A percentile compares a stretch with the other conserved stretches of the same genome.
Evolutionary conservation across 2,329 filamentous ascomycete genomes (phyloP).

Genomic region (Talaromyces sp.): DNA sequence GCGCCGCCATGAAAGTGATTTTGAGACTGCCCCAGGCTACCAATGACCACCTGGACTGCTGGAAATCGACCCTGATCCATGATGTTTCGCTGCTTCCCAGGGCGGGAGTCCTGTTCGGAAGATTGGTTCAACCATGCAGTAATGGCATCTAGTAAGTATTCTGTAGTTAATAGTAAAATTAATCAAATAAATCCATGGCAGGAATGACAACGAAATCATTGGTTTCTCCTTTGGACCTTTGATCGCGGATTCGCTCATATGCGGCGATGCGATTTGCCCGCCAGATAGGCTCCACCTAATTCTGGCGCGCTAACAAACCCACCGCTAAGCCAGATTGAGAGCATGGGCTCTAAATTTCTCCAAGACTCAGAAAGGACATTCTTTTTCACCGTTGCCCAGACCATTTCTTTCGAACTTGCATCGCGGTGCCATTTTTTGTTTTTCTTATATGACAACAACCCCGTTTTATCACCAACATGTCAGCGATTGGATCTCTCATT

Average conservation of each 20-base stretch:
- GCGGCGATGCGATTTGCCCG: slow-evolving; percentile 12
- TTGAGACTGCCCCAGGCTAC: slow-evolving; percentile 30
- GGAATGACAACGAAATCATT: slow-evolving; percentile 14
- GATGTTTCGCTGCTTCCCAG: slow-evolving; percentile 24
- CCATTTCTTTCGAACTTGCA: slow-evolving; percentile 1
- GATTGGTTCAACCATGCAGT: slow-evolving; percentile 15
- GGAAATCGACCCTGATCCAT: slow-evolving; percentile 42
- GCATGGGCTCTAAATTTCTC: slow-evolving; percentile 8
- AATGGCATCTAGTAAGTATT: neutral
- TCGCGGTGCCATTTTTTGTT: neutral
- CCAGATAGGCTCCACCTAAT: slow-evolving; percentile 4
- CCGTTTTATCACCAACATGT: slow-evolving; percentile 57
- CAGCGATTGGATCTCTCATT: slow-evolving; percentile 82
- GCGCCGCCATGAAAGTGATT: slow-evolving; percentile 20
- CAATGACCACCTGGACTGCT: slow-evolving; percentile 43
- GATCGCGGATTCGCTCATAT: slow-evolving; percentile 11
- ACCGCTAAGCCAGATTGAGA: slow-evolving; percentile 2
- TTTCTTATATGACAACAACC: neutral
- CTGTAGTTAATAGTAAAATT: neutral
- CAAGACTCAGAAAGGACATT: neutral
- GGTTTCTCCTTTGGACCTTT: slow-evolving; percentile 1
- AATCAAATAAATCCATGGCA: neutral
- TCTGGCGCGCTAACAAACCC: slow-evolving; percentile 2
- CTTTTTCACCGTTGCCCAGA: neutral
- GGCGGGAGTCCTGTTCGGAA: slow-evolving; percentile 23